Conservation (phyloP, 805 yeast genomes). For the Ascoidea tarda region DNA sequence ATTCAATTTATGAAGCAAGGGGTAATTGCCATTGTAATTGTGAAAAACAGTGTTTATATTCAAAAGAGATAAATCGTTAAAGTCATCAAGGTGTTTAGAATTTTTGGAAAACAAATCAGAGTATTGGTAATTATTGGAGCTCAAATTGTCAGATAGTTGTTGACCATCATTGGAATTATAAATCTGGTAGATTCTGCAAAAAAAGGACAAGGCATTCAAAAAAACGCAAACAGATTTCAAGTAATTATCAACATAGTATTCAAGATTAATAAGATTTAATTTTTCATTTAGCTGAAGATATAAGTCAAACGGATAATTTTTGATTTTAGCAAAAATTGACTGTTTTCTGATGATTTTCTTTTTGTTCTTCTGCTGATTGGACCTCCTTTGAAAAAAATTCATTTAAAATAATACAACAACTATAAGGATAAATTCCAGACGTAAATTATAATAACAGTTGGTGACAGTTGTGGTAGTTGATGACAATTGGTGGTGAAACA, state of each 20-base stretch:
- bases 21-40: too few species aligned
- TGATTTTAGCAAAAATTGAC: neutral
- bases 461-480: too few species aligned
- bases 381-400: too few species aligned
- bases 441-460: too few species aligned
- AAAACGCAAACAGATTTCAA: neutral
- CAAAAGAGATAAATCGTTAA: neutral
- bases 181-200: neutral
- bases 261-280: constrained; percentile 5
- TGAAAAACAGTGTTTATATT: too few species aligned
- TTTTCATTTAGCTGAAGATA: constrained; percentile 3
- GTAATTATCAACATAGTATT: constrained; percentile 1
- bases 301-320: constrained; percentile 4
- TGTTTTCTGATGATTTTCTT: neutral
- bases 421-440: too few species aligned
- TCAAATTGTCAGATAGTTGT: neutral
- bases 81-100: neutral
- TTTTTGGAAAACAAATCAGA: constrained; percentile 3
- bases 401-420: too few species aligned
- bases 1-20: too few species aligned
- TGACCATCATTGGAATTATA: neutral
- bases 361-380: too few species aligned
- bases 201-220: neutral
- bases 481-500: too few species aligned
- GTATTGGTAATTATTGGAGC: constrained; percentile 1